Evolutionary conservation across 2,329 filamentous ascomycete genomes (phyloP).

Genomic region (Penicillium rolfsii): DNA sequence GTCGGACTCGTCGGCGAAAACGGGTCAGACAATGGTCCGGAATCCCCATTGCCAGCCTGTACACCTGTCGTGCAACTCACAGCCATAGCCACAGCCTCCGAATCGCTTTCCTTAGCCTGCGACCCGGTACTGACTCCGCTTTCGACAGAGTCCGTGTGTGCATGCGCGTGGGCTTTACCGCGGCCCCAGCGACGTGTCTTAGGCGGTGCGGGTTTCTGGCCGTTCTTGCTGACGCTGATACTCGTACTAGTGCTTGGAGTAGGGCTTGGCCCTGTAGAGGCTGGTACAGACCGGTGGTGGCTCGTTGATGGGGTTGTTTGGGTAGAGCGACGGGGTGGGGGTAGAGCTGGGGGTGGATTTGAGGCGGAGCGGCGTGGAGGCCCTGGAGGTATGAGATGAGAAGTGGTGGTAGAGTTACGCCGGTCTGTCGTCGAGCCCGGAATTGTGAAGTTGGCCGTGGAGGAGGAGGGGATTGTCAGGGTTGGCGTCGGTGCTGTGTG

Average conservation of each 20-base stretch:
- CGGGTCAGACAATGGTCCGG: conserved; percentile 17
- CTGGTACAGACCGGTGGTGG: conserved; percentile 28
- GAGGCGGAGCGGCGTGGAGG: conserved; percentile 38
- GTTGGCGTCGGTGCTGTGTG: conserved; percentile 16
- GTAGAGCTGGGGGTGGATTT: conserved; percentile 45
- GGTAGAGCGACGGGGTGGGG: conserved; percentile 45
- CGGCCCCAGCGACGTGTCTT: conserved; percentile 48
- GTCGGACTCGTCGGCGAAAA: conserved; percentile 30
- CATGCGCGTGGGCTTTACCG: conserved; percentile 28
- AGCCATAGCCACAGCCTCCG: conserved; percentile 10
- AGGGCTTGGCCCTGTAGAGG: conserved; percentile 9
- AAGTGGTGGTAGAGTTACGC: conserved; percentile 30
- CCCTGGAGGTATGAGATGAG: conserved; percentile 29
- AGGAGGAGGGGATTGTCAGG: conserved; percentile 8
- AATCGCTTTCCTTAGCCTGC: conserved; percentile 19
- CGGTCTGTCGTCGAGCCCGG: conserved; percentile 14
- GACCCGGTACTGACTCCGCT: conserved; percentile 24
- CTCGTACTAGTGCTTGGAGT: background rate
- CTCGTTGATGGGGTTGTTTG: conserved; percentile 33
- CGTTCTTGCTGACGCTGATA: conserved; percentile 23
- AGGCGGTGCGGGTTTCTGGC: conserved; percentile 45
- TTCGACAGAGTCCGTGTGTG: conserved; percentile 32
- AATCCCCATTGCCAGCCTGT: background rate
- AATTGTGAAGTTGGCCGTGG: background rate
- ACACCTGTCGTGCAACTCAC: conserved; percentile 7